phyloP scores from a whole-genome alignment of 805 yeast species.

The Schwanniomyces polymorphus region DNA sequence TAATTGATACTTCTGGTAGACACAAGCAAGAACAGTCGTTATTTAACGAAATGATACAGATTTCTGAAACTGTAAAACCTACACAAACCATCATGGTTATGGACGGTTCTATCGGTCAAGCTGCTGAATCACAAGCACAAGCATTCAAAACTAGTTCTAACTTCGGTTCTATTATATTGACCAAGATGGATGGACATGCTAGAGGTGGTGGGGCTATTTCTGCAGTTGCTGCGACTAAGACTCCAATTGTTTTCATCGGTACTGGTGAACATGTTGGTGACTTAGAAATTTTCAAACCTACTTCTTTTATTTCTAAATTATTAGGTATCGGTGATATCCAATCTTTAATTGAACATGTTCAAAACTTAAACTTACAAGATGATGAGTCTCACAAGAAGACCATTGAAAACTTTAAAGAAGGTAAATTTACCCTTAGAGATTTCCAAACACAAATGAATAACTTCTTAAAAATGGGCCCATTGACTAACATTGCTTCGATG shows the following conservation, averaged over 20 bases:
- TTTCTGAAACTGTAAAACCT: slow-evolving; percentile 85
- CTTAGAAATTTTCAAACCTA: slow-evolving; percentile 87
- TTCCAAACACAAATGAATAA: slow-evolving; percentile 94
- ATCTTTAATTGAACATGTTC: slow-evolving; percentile 91
- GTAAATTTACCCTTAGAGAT: slow-evolving; percentile 88
- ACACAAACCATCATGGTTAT: slow-evolving; percentile 96
- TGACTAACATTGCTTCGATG: slow-evolving; percentile 92
- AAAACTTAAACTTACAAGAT: slow-evolving; percentile 68
- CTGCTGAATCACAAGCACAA: slow-evolving; percentile 91
- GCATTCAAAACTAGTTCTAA: slow-evolving; percentile 93
- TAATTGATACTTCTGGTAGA: slow-evolving; percentile 97
- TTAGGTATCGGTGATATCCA: slow-evolving; percentile 95
- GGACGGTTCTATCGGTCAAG: slow-evolving; percentile 97
- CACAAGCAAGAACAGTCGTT: slow-evolving; percentile 92
- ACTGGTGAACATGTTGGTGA: slow-evolving; percentile 97
- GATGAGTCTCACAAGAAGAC: slow-evolving; percentile 81
- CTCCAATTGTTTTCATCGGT: slow-evolving; percentile 95
- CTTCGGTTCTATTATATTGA: slow-evolving; percentile 91
- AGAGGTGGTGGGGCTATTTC: slow-evolving; percentile 99
- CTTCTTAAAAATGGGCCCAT: slow-evolving; percentile 94
- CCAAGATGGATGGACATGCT: slow-evolving; percentile 98
- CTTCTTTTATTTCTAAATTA: slow-evolving; percentile 84
- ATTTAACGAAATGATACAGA: slow-evolving; percentile 93
- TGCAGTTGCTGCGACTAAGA: slow-evolving; percentile 95
- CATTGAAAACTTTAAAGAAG: slow-evolving; percentile 90